These are phyloP conservation scores for Dioscorea dumetorum DNA, from an alignment of 106 monocot genomes.

Conservation along the genomic window DNA sequence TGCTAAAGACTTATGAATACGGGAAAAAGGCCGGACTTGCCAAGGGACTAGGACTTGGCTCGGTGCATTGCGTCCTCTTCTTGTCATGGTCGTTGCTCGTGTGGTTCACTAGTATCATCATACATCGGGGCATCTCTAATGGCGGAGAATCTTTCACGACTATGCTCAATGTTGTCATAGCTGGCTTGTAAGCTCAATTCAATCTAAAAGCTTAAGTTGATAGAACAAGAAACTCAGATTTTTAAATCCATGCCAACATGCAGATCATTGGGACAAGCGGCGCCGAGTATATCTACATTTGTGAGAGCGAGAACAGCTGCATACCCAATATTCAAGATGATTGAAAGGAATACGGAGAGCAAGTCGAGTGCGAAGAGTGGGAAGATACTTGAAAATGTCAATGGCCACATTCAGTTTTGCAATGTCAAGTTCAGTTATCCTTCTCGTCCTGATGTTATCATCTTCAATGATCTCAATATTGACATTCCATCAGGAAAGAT, in stretches of 20 bases:
- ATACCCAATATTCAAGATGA: conserved; percentile 92
- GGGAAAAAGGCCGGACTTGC: conserved; percentile 84
- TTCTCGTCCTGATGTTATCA: conserved; percentile 69
- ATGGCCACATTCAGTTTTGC: conserved; percentile 73
- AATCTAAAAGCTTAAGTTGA: too few relatives aligned
- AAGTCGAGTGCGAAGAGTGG: conserved; percentile 30
- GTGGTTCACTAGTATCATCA: conserved; percentile 88
- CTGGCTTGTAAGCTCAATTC: conserved; percentile 68
- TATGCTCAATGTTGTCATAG: conserved; percentile 97
- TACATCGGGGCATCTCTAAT: conserved; percentile 78
- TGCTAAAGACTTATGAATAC: conserved; percentile 69
- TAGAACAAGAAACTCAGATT: too few relatives aligned
- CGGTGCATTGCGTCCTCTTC: conserved; percentile 80
- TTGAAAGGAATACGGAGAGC: conserved; percentile 49
- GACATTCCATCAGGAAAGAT: conserved; percentile 84
- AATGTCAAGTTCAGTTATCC: conserved; percentile 80
- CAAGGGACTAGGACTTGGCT: conserved; percentile 87
- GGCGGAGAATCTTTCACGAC: conserved; percentile 98
- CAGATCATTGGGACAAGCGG: conserved; percentile 84
- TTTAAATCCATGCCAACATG: neutral
- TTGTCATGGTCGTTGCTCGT: conserved; percentile 90
- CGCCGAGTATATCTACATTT: conserved; percentile 85
- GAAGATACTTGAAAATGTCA: conserved; percentile 37
- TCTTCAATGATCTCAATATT: conserved; percentile 55
- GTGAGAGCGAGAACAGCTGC: conserved; percentile 76